Evolutionary conservation across 2,329 filamentous ascomycete species (phyloP).

Genomic region (Neofusicoccum laricinum): DNA sequence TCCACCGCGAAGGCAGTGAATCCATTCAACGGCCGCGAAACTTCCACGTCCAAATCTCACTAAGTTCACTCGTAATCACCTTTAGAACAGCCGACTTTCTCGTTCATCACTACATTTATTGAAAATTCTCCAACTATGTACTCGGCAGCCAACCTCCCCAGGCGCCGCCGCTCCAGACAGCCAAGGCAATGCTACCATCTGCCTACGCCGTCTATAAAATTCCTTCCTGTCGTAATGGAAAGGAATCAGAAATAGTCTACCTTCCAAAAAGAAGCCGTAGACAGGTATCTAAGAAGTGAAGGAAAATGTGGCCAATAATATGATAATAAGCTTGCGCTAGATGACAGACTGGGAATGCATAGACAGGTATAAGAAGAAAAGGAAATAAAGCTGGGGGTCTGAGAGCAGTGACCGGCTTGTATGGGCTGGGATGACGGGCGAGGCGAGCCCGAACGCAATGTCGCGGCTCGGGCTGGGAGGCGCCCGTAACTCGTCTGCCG

Average conservation of each 20-base stretch:
- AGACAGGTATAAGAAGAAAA: constrained; percentile 37
- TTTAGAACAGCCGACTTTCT: not conserved
- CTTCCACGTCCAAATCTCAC: not conserved
- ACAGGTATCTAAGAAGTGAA: constrained; percentile 43
- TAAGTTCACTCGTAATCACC: not conserved
- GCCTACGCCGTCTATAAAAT: not conserved
- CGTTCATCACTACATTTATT: constrained; percentile 15
- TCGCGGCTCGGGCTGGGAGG: not conserved
- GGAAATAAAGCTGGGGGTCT: constrained; percentile 21
- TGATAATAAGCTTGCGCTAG: constrained; percentile 24
- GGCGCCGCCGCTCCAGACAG: constrained; percentile 3
- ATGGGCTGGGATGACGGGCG: constrained; percentile 18
- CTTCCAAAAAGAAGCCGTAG: constrained; percentile 25
- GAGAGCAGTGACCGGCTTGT: constrained; percentile 10
- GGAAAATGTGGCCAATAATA: constrained; percentile 27
- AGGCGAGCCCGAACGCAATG: constrained; percentile 17
- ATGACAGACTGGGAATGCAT: constrained; percentile 24
- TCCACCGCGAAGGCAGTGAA: too few species aligned
- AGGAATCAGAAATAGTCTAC: constrained; percentile 16
- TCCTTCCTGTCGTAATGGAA: constrained; percentile 2
- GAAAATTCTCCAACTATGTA: constrained; percentile 11
- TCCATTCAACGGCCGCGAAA: too few species aligned
- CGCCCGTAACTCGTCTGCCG: not conserved
- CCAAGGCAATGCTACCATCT: not conserved
- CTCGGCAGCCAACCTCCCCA: constrained; percentile 14